These are phyloP conservation scores for Anthostomella pinea DNA, from an alignment of 2,329 filamentous ascomycete species.

Conservation along the genomic window DNA sequence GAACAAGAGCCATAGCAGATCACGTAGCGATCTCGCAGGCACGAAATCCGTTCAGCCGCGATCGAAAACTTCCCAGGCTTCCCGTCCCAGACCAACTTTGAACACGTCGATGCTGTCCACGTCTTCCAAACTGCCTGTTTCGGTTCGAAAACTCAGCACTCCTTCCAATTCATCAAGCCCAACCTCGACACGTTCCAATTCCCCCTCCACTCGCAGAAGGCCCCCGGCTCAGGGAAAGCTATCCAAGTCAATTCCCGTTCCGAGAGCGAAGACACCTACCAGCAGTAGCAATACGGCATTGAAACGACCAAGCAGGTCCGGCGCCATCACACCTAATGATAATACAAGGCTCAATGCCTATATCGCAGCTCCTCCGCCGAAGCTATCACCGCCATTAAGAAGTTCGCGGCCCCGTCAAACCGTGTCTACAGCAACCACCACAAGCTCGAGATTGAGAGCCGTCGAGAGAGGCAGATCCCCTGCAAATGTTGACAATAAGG, in stretches of 20 bases:
- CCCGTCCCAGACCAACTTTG: conserved; percentile 34
- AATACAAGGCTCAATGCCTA: conserved; percentile 67
- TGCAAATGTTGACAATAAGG: conserved; percentile 28
- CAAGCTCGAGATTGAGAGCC: conserved; percentile 65
- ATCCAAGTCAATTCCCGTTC: conserved; percentile 31
- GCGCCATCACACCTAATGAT: conserved; percentile 47
- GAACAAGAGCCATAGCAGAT: conserved; percentile 45
- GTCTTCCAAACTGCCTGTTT: conserved; percentile 44
- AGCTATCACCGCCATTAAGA: conserved; percentile 73
- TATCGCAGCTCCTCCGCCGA: conserved; percentile 67
- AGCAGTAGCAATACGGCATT: conserved; percentile 29
- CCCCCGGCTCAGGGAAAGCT: conserved; percentile 40
- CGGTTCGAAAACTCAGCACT: conserved; percentile 43
- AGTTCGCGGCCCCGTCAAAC: conserved; percentile 80
- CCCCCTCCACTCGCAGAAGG: conserved; percentile 47
- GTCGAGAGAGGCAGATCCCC: conserved; percentile 54
- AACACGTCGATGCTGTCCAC: conserved; percentile 30
- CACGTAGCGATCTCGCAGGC: conserved; percentile 59
- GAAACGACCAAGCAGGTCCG: conserved; percentile 40
- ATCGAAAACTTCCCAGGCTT: conserved; percentile 31
- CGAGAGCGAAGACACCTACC: conserved; percentile 44
- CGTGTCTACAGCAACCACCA: conserved; percentile 71
- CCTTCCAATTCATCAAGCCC: conserved; percentile 47
- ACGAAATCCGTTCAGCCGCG: conserved; percentile 30
- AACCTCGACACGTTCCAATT: conserved; percentile 54